Evolutionary conservation across 2,329 filamentous ascomycete genomes (phyloP).

Genomic region (Trichoderma brevicompactum): DNA sequence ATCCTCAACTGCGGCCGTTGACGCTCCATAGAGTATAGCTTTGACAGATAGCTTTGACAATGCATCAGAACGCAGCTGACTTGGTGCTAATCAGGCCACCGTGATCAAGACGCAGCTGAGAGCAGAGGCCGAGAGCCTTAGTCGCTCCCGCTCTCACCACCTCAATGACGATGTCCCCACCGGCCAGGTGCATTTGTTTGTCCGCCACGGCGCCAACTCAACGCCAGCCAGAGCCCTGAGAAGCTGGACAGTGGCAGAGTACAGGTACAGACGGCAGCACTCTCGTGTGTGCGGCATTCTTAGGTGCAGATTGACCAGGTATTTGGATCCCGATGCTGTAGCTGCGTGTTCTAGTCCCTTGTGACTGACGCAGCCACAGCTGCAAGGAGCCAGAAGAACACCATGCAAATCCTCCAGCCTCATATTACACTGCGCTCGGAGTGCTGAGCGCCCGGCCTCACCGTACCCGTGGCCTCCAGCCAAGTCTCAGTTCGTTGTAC

Average conservation of each 20-base stretch:
- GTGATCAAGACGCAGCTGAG: not conserved
- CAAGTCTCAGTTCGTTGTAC: not conserved
- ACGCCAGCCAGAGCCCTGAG: not conserved
- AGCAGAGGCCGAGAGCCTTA: not conserved
- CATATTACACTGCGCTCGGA: not conserved
- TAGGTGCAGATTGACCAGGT: not conserved
- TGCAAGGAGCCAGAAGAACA: not conserved
- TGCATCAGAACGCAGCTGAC: too few species aligned
- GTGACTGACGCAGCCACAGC: not conserved
- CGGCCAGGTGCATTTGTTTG: constrained; percentile 1
- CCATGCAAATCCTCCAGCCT: not conserved
- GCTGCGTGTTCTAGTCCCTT: not conserved
- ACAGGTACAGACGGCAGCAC: not conserved
- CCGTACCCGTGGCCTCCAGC: not conserved
- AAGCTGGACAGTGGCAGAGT: not conserved
- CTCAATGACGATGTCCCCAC: not conserved
- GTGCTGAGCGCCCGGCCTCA: not conserved
- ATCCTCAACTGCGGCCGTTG: not conserved
- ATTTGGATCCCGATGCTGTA: constrained; percentile 10
- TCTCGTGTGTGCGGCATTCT: not conserved
- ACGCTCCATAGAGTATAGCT: not conserved
- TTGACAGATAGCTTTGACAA: not conserved
- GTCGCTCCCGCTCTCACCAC: not conserved
- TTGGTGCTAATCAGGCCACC: not conserved
- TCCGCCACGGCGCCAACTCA: constrained; percentile 8